Base-by-base conservation (phyloP, 257 asterid species). In the Avicennia marina region DNA sequence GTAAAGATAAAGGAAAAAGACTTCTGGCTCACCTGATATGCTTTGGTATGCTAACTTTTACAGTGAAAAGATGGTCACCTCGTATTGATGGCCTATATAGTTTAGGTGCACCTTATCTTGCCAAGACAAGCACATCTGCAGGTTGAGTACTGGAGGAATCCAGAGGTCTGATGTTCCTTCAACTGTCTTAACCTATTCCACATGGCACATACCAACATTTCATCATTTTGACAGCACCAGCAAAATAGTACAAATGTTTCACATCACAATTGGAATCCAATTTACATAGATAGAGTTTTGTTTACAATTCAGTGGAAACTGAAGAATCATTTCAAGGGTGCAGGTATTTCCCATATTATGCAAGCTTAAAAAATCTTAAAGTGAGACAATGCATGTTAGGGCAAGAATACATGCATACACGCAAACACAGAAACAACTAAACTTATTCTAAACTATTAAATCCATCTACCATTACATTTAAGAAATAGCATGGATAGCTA, bases 71-170 rank as follows among this genome's bases (percentile, higher is more conserved):
- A 80, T 93, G 99, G 64, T 93, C 99, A 22, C 99, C 97, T 22
- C 99, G 96, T 70, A 89, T 89, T 36, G 96, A 84, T 41, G 97
- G 97, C 74, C 90, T 77, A 72, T 93, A 89, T 41, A 93, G 78
- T 71, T 82, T 93, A 20, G 99, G 97, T 40, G 88, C 97, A 72
- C 99, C 99, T 84, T 89, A 86, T 55, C 84, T 86, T 57, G 97
- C 87, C 83, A 93, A 75, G 75, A 93, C 97, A 56, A 93, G 94
- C 72, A 86, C 91, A 70, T 89, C 97, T 41, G 96, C 97, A 64
- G 99, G 99, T 80, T 93, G 99, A 67, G 96, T 93, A 26, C 97
- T 96, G 97, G 94, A 72, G 99, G 94, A 77, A 89, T 81, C 75
- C 77, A 95, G 71, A 93, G 87, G 56, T 93, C 97, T 13, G 80